Base-by-base conservation (phyloP, 345 rosid species). In the Eutrema japonicum region DNA sequence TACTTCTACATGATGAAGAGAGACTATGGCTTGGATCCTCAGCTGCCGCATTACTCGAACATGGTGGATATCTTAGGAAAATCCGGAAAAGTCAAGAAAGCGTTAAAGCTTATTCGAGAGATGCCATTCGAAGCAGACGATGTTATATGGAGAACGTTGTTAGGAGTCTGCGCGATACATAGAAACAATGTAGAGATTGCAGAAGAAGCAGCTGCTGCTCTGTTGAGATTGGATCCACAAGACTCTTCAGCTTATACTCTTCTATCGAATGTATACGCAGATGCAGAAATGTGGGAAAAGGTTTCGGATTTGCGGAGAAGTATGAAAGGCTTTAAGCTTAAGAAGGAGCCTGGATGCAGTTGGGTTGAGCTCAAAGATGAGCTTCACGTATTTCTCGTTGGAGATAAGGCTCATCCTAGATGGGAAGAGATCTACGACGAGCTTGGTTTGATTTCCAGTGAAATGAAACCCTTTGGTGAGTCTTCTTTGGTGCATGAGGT, bases 301-400 rank as follows among this genome's bases (percentile, higher is more conserved):
- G 96, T 87, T 37, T 86, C 88, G 1, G 81, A 84, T 35, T 66
- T 80, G 80, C 84, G 99, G 82, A 88, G 79, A 70, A 80, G 75
- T 35, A 89, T 95, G 89, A 87, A 82, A 82, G 45, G 83, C 59
- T 79, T 76, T 12, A 88, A 80, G 79, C 82, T 89, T 41, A 91
- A 83, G 80, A 94, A 94, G 81, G 96, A 94, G 79, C 97, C 96
- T 7, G 97, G 97, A 55, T 94, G 95, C 75, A 91, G 98, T 81
- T 91, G 97, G 97, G 84, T 94, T 50, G 95, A 89, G 83, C 70
- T 91, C 27, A 89, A 84, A 77, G 92, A 89, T 61, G 93, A 85
- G 79, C 82, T 94, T 35, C 93, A 89, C 53, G 66, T 85, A 57
- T 94, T 94, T 79, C 86, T 86, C 58, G 83, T 76, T 53, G 87